These are phyloP conservation scores for Aspergillus costaricaensis DNA, from an alignment of 2,329 filamentous ascomycete genomes.

Conservation along the genomic window DNA sequence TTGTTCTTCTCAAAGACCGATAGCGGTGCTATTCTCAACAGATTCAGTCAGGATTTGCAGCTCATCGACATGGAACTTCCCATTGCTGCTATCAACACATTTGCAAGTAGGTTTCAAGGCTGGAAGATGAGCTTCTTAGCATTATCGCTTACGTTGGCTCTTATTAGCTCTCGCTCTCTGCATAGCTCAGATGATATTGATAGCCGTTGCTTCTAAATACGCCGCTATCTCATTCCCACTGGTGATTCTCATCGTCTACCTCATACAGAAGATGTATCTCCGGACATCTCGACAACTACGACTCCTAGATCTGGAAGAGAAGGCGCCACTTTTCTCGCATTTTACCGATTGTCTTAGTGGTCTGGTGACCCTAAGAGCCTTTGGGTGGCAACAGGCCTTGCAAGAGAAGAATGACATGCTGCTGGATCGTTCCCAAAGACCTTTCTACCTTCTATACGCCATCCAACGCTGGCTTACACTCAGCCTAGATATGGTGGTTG, in stretches of 20 bases:
- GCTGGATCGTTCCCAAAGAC: slow-evolving; percentile 57
- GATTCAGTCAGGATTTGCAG: slow-evolving; percentile 49
- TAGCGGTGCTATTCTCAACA: slow-evolving; percentile 44
- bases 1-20: slow-evolving; percentile 47
- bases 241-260: slow-evolving; percentile 49
- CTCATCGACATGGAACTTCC: slow-evolving; percentile 50
- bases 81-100: slow-evolving; percentile 43
- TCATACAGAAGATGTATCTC: slow-evolving; percentile 60
- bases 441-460: slow-evolving; percentile 59
- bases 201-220: slow-evolving; percentile 51
- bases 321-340: slow-evolving; percentile 60
- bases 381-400: slow-evolving; percentile 54
- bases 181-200: slow-evolving; percentile 52
- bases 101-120: slow-evolving; percentile 31
- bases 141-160: background rate
- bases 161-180: slow-evolving; percentile 30
- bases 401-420: slow-evolving; percentile 50
- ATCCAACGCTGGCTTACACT: slow-evolving; percentile 61
- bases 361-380: slow-evolving; percentile 58
- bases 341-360: slow-evolving; percentile 61
- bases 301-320: slow-evolving; percentile 63
- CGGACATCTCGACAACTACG: slow-evolving; percentile 62
- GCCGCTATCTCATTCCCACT: slow-evolving; percentile 55
- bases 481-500: slow-evolving; percentile 53
- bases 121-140: background rate